Evolutionary conservation across 2,329 filamentous ascomycete species (phyloP), one percentile per base, ranked within the genome.

Genomic region (Didymella exigua): DNA sequence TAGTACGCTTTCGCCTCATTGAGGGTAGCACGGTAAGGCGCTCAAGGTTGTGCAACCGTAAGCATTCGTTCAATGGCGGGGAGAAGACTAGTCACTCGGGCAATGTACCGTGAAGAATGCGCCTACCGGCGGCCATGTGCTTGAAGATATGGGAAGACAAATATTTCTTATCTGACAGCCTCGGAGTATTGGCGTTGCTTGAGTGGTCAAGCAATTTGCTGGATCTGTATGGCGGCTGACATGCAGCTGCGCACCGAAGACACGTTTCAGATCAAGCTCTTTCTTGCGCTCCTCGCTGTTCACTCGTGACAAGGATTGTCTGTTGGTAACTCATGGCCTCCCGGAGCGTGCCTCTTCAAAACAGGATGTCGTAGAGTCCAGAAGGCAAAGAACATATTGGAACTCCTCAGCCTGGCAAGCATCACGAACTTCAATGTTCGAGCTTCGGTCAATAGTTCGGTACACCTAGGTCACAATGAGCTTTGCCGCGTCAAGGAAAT

Each of bases 191-290:
- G 52, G 46, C 52, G 52, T 54, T 49, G 60, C 60, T 65, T 63
- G 56, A 59, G 49, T 63, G 60, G 62, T 45, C 48, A 60, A 55
- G 55, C 58, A 52, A 54, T 42, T 38, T 59, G 58, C 49, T 56
- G 49, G 56, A 58, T 62, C 55, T 55, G 47, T 45, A 49, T 50
- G 26, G 34, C 23, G 58, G 59, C 60, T 65, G 58, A 65, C 62
- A 57, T 61, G 56, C 62, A 62, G 63, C 41, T 47, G 38, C 38
- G 46, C 21, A 10, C 29, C 38, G 31, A 44, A 49, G 44, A 36
- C 51, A 43, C 40, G 40, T 46, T 45, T 49, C 45, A 49, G 26
- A 34, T 26, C 16, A 23, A 45, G 23, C 27, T 34, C 27, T 41
- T 30, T 45, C 9, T 18, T 54, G 52, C 40, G 29, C 46, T 18